Conservation (phyloP, 2,329 filamentous ascomycete genomes). For the Fusarium proliferatum region DNA sequence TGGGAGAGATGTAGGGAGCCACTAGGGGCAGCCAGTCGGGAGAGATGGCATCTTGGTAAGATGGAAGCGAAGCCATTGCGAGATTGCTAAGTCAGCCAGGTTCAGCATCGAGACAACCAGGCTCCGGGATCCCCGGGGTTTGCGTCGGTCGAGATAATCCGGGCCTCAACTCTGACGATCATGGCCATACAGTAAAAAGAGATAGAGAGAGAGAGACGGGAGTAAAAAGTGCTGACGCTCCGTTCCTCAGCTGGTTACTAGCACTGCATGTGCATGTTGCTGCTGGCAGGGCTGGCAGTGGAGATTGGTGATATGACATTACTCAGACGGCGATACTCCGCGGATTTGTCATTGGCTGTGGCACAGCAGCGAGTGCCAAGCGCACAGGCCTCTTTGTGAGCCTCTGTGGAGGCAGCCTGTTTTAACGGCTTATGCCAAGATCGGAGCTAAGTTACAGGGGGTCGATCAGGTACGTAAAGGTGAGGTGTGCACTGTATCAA, state of each 20-base stretch:
- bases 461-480: neutral
- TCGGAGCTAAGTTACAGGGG: neutral
- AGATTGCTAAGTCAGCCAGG: neutral
- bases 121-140: neutral
- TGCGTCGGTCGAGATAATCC: neutral
- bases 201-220: neutral
- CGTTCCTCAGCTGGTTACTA: conserved; percentile 21
- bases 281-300: neutral
- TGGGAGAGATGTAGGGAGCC: conserved; percentile 56
- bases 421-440: conserved; percentile 1
- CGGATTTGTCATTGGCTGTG: neutral
- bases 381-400: conserved; percentile 19
- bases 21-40: conserved; percentile 63
- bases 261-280: neutral
- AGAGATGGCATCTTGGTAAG: conserved; percentile 62
- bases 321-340: neutral
- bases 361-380: neutral
- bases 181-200: neutral
- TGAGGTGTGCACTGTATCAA: neutral
- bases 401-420: neutral
- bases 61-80: conserved; percentile 56
- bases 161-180: too few relatives aligned
- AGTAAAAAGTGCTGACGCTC: neutral
- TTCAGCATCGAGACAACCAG: neutral
- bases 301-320: neutral